Conservation (phyloP, 1,284 basidiomycete genomes). For the Veloporphyrellus conicus region DNA sequence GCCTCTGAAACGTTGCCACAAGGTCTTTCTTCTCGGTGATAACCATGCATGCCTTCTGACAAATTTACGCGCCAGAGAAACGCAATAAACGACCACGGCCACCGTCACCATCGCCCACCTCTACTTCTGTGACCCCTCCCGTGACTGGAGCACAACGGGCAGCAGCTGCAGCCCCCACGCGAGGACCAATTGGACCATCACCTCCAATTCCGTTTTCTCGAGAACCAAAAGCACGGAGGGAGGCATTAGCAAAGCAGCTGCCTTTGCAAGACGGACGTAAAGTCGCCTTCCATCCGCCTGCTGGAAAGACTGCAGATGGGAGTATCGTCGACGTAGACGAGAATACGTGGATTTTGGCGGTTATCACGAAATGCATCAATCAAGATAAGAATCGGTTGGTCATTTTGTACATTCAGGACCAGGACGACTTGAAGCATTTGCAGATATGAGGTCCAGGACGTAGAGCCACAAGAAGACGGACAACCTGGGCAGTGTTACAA, state of each 20-base stretch:
- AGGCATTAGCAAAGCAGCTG: slow-evolving; percentile 55
- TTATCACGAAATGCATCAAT: slow-evolving; percentile 64
- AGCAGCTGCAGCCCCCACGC: slow-evolving; percentile 42
- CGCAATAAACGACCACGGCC: slow-evolving; percentile 69
- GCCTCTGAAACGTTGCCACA: slow-evolving; percentile 57
- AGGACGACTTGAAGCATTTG: slow-evolving; percentile 7
- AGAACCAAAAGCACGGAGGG: slow-evolving; percentile 61
- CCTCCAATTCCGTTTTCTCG: slow-evolving; percentile 54
- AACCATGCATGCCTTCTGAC: neutral
- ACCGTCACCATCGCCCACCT: slow-evolving; percentile 57
- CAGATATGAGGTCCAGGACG: slow-evolving; percentile 79
- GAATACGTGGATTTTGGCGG: slow-evolving; percentile 75
- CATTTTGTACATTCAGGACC: neutral
- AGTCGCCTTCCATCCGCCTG: slow-evolving; percentile 72
- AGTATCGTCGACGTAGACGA: slow-evolving; percentile 54
- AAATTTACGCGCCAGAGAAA: slow-evolving; percentile 47
- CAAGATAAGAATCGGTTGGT: slow-evolving; percentile 61
- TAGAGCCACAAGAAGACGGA: slow-evolving; percentile 72
- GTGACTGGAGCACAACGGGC: slow-evolving; percentile 40
- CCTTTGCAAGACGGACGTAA: slow-evolving; percentile 68
- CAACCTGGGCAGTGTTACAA: slow-evolving; percentile 68
- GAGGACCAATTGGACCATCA: slow-evolving; percentile 55
- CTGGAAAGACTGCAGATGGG: slow-evolving; percentile 45
- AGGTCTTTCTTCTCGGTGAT: slow-evolving; percentile 35
- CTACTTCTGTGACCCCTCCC: slow-evolving; percentile 37